Percentiles rank a stretch among this genome's conserved stretches.
phyloP scores from a whole-genome alignment of 441 rosid genomes.

The Erodium trifolium region DNA sequence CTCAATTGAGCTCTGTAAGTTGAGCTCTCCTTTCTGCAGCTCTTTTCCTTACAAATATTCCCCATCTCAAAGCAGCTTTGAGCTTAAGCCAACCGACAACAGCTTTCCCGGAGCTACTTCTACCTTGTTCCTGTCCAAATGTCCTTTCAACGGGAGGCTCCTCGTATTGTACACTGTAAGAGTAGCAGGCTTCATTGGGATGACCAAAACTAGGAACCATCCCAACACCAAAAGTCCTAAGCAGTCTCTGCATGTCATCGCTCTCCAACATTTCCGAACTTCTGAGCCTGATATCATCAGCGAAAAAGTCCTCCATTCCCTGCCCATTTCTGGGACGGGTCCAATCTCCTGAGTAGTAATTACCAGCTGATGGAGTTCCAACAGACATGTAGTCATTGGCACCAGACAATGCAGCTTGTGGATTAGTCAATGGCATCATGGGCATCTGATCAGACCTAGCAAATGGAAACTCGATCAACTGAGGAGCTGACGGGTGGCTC shows the following conservation, averaged over 20 bases:
- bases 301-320: slow-evolving; percentile 6
- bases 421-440: neutral
- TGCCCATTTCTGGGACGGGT: slow-evolving; percentile 4
- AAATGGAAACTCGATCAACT: slow-evolving; percentile 6
- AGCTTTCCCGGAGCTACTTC: slow-evolving; percentile 6
- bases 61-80: slow-evolving; percentile 8
- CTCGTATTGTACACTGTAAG: slow-evolving; percentile 6
- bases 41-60: slow-evolving; percentile 10
- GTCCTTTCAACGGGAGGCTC: slow-evolving; percentile 4
- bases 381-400: neutral
- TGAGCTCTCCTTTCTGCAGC: slow-evolving; percentile 11
- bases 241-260: slow-evolving; percentile 82
- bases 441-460: slow-evolving; percentile 8
- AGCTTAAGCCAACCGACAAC: slow-evolving; percentile 9
- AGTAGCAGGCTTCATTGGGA: slow-evolving; percentile 14
- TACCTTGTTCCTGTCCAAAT: neutral
- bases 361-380: neutral
- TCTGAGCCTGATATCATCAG: slow-evolving; percentile 23
- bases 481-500: neutral
- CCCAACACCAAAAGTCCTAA: slow-evolving; percentile 24
- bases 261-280: slow-evolving; percentile 81
- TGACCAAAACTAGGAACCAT: slow-evolving; percentile 26
- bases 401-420: neutral
- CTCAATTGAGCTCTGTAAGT: slow-evolving; percentile 3
- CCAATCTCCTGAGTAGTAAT: slow-evolving; percentile 5